Conservation (phyloP, 805 yeast genomes). For the Starmerella stellata region DNA sequence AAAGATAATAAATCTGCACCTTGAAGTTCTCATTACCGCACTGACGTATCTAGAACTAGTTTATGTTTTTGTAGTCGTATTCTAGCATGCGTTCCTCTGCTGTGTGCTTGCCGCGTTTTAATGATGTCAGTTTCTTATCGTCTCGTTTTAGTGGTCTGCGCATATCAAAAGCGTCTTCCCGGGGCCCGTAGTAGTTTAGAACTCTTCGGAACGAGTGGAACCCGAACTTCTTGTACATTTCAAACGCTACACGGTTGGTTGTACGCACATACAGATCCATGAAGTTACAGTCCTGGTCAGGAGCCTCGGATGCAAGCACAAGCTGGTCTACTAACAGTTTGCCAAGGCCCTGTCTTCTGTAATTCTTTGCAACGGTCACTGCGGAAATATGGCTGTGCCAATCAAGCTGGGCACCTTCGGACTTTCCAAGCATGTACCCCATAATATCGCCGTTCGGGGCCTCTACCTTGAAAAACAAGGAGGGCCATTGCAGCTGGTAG, state of each 20-base stretch:
- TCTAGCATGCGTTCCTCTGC: slow-evolving; percentile 14
- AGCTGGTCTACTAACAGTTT: slow-evolving; percentile 56
- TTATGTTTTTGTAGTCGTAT: slow-evolving; percentile 17
- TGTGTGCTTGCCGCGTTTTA: slow-evolving; percentile 18
- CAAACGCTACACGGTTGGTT: slow-evolving; percentile 61
- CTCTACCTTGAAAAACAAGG: slow-evolving; percentile 61
- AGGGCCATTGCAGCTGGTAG: slow-evolving; percentile 74
- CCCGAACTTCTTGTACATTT: slow-evolving; percentile 70
- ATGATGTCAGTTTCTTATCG: slow-evolving; percentile 16
- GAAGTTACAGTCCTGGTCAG: slow-evolving; percentile 66
- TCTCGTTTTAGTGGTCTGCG: slow-evolving; percentile 26
- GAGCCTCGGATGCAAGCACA: slow-evolving; percentile 54
- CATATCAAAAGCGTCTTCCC: slow-evolving; percentile 67
- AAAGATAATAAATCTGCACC: too few relatives aligned
- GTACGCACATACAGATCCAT: slow-evolving; percentile 85
- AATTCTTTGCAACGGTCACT: slow-evolving; percentile 69
- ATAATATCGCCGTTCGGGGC: slow-evolving; percentile 24
- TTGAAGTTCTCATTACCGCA: too few relatives aligned
- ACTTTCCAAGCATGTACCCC: slow-evolving; percentile 70
- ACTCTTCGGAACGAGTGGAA: slow-evolving; percentile 74
- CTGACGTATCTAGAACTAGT: too few relatives aligned
- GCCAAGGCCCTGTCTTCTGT: slow-evolving; percentile 74
- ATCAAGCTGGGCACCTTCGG: slow-evolving; percentile 67
- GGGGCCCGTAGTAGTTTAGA: slow-evolving; percentile 62
- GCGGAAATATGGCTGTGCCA: slow-evolving; percentile 98